Evolutionary conservation across 352 stramenopile genomes (phyloP), one percentile per base, ranked within the genome.

Genomic region (Globisporangium recalcitrans): DNA sequence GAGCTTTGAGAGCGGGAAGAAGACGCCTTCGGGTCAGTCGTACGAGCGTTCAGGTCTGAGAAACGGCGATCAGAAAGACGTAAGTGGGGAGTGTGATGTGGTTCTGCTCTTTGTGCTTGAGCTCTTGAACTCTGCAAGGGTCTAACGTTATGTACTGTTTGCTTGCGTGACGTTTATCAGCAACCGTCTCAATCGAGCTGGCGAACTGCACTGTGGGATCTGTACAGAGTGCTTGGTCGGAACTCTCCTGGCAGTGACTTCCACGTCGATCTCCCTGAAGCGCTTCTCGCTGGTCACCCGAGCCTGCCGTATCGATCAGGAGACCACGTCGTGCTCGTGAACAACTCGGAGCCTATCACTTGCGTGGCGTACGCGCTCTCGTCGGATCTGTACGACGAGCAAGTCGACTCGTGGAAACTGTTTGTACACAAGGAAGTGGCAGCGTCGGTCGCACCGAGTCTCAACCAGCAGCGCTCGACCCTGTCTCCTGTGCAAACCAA

Each of bases 291-390:
- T 38, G 95, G 96, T 4, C 79, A 97, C 60, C 91, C 94, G 21
- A 86, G 87, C 21, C 75, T 99, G 24, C 85, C 91, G 38, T 78
- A 84, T 42, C 93, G 91, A 48, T 89, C 94, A 47, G 90, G 92
- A 63, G 89, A 91, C 40, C 80, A 85, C 51, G 81, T 98, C 6
- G 85, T 98, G 24, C 78, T 96, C 29, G 96, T 99, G 14, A 87
- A 97, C 70, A 95, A 98, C 58, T 80, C 95, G 21, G 81, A 96
- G 63, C 91, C 92, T 1, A 97, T 97, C 49, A 98, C 95, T 24
- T 96, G 90, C 10, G 96, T 98, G 64, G 95, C 97, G 21, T 98
- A 98, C 66, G 96, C 95, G 21, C 79, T 99, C 48, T 87, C 90
- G 6, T 98, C 95, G 8, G 78, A 87, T 58, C 87, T 97, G 49